Percentiles rank a stretch among this genome's conserved stretches.
Evolutionary conservation across 768 basidiomycete species (phyloP).

Genomic region (Clitopilus passeckerianus): DNA sequence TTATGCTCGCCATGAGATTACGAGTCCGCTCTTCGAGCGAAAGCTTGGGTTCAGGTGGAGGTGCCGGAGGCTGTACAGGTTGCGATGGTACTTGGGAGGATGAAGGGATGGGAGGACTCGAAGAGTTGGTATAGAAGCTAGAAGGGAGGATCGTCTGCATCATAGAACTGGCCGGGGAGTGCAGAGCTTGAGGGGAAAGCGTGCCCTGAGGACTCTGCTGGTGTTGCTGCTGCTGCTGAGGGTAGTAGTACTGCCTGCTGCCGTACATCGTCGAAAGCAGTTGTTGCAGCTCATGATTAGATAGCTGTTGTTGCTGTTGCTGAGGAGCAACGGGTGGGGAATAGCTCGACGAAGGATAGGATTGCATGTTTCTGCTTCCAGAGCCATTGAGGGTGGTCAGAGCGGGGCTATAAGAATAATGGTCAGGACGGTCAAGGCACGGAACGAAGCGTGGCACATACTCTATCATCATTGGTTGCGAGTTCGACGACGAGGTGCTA

Average conservation of each 20-base stretch:
- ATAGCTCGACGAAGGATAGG: slow-evolving; percentile 39
- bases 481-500: slow-evolving; percentile 19
- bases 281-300: slow-evolving; percentile 6
- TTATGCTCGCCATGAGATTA: slow-evolving; percentile 45
- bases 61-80: slow-evolving; percentile 14
- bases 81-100: slow-evolving; percentile 12
- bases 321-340: slow-evolving; percentile 23
- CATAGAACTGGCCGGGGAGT: slow-evolving; percentile 48
- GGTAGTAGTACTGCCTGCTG: slow-evolving; percentile 33
- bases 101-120: background rate
- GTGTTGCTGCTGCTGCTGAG: slow-evolving; percentile 28
- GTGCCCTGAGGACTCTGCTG: slow-evolving; percentile 47
- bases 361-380: slow-evolving; percentile 24
- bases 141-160: slow-evolving; percentile 28
- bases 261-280: slow-evolving; percentile 30
- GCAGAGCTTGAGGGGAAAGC: slow-evolving; percentile 66
- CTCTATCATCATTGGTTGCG: slow-evolving; percentile 63
- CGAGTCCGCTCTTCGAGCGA: slow-evolving; percentile 52
- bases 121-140: slow-evolving; percentile 22
- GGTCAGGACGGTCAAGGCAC: slow-evolving; percentile 7
- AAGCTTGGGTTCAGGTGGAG: slow-evolving; percentile 22
- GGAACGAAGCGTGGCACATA: slow-evolving; percentile 29
- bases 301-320: slow-evolving; percentile 13
- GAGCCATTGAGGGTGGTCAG: slow-evolving; percentile 53
- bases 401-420: slow-evolving; percentile 42